phyloP scores from a whole-genome alignment of 140 eudicot genomes.

The Cichorium intybus region DNA sequence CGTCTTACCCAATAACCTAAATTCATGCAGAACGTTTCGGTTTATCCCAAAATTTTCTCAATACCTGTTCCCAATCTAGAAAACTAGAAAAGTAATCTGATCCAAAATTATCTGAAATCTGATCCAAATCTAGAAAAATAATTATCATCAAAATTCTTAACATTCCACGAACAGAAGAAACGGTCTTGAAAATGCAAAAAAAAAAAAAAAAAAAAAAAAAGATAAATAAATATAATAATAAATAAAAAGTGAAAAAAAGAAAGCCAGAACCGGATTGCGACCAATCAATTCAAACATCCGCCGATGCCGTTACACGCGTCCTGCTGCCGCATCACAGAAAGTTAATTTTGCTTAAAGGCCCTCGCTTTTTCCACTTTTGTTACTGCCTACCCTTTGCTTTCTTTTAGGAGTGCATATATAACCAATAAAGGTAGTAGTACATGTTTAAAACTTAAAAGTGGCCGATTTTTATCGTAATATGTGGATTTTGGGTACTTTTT shows the following conservation, averaged over 20 bases:
- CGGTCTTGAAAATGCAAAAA: neutral
- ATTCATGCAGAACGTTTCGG: too few species aligned
- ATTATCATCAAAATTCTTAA: neutral
- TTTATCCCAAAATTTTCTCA: too few species aligned
- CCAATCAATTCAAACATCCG: neutral
- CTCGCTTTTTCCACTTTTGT: neutral
- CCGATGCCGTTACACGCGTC: constrained; percentile 8
- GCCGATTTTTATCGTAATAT: too few species aligned
- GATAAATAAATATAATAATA: too few species aligned
- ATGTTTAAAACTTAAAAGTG: too few species aligned
- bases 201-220: too few species aligned
- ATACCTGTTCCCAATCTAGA: too few species aligned
- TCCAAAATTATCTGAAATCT: neutral
- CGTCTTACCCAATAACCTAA: neutral
- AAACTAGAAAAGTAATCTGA: neutral
- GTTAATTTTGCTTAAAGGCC: neutral
- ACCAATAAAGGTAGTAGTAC: too few species aligned
- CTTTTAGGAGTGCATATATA: neutral
- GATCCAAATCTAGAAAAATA: neutral
- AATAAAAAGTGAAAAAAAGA: neutral
- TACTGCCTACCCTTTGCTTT: neutral
- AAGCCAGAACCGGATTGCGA: neutral
- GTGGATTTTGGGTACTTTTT: too few species aligned
- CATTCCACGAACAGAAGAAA: neutral
- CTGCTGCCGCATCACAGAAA: constrained; percentile 11